These are phyloP conservation scores for Cystobasidium slooffiae DNA, from an alignment of 1,284 basidiomycete genomes.

Conservation along the genomic window DNA sequence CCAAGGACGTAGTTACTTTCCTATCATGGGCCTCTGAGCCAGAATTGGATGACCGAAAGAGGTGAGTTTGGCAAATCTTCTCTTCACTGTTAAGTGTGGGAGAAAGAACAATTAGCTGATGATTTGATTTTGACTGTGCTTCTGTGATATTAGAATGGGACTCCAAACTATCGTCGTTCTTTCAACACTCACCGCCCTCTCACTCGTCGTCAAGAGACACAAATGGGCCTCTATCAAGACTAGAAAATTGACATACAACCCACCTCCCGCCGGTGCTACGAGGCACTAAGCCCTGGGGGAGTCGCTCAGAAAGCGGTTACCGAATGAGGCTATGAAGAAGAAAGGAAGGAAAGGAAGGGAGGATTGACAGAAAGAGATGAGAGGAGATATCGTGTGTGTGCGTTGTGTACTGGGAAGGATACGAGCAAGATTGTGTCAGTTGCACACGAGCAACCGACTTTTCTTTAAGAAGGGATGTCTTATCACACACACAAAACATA, in stretches of 20 bases:
- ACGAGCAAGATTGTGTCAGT: too few relatives aligned
- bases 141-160: constrained; percentile 48
- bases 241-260: constrained; percentile 42
- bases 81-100: constrained; percentile 60
- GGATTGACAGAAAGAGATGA: too few relatives aligned
- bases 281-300: not conserved
- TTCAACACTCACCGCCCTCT: constrained; percentile 77
- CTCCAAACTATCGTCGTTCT: constrained; percentile 85
- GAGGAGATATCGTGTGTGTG: too few relatives aligned
- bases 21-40: constrained; percentile 77
- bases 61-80: constrained; percentile 56
- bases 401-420: too few relatives aligned
- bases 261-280: constrained; percentile 24
- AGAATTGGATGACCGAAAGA: constrained; percentile 97
- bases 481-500: too few relatives aligned
- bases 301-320: not conserved
- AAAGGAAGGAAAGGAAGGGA: too few relatives aligned
- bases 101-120: too few relatives aligned
- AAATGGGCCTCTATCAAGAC: constrained; percentile 91
- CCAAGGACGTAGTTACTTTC: constrained; percentile 97
- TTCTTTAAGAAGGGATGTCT: too few relatives aligned
- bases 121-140: constrained; percentile 59
- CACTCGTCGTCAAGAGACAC: constrained; percentile 89
- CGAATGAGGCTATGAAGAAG: too few relatives aligned
- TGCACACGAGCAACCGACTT: too few relatives aligned